A percentile compares a stretch with the other conserved stretches of the same genome.
phyloP scores from a whole-genome alignment of 768 basidiomycete genomes.

The Psilocybe sp. region DNA sequence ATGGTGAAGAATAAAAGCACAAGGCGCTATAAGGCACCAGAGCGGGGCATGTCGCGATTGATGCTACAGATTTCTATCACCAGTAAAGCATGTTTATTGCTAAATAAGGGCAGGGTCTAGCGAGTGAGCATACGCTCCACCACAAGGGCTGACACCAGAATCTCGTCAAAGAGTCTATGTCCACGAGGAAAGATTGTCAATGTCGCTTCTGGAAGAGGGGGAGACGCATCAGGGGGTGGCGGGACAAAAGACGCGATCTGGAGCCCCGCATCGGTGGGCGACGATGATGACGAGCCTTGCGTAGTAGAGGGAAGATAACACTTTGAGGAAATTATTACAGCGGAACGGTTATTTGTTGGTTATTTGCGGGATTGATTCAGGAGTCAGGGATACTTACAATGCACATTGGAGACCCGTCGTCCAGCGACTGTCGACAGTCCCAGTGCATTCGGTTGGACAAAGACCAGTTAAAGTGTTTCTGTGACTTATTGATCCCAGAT shows the following conservation, averaged over 20 bases:
- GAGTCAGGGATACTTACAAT: conserved; percentile 30
- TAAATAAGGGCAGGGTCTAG: too few relatives aligned
- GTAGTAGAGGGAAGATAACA: not conserved
- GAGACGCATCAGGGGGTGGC: conserved; percentile 42
- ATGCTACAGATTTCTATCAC: too few relatives aligned
- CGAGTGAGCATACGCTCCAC: conserved; percentile 37
- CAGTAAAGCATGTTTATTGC: too few relatives aligned
- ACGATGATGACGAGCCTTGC: not conserved
- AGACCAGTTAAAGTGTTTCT: conserved; percentile 41
- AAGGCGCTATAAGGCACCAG: too few relatives aligned
- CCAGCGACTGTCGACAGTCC: conserved; percentile 42
- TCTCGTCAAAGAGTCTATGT: conserved; percentile 42
- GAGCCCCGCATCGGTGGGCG: conserved; percentile 15
- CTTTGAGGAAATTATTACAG: not conserved
- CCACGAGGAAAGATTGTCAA: conserved; percentile 45
- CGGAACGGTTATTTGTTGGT: not conserved
- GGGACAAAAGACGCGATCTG: conserved; percentile 47
- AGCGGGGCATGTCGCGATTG: too few relatives aligned
- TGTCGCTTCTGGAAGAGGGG: conserved; percentile 42
- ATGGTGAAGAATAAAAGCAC: too few relatives aligned
- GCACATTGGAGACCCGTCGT: conserved; percentile 47
- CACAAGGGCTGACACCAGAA: conserved; percentile 40
- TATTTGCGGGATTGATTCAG: not conserved
- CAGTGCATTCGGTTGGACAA: conserved; percentile 37
- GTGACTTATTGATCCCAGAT: conserved; percentile 25